phyloP scores from a whole-genome alignment of 495 filamentous ascomycete genomes.

The Aspergillus panamensis region DNA sequence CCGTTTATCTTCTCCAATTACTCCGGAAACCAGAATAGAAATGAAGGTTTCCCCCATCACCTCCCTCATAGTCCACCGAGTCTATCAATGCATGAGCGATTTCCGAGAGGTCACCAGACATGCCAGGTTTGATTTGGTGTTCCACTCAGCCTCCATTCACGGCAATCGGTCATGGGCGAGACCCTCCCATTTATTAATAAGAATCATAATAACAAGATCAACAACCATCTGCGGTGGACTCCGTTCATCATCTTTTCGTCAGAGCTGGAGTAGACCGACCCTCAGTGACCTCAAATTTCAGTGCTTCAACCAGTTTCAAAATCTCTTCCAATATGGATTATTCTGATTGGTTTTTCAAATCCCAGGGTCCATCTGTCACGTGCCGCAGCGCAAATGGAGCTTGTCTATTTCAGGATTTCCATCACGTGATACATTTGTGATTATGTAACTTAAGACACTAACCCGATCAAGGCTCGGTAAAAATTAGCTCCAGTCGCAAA shows the following conservation, averaged over 20 bases:
- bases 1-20: neutral
- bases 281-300: too few relatives aligned
- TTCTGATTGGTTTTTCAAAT: too few relatives aligned
- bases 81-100: conserved; percentile 8
- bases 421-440: too few relatives aligned
- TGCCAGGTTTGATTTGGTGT: conserved; percentile 13
- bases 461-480: conserved; percentile 17
- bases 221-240: conserved; percentile 3
- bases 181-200: neutral
- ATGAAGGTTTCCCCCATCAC: neutral
- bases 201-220: neutral
- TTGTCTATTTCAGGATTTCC: too few relatives aligned
- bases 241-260: conserved; percentile 1
- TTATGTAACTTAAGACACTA: too few relatives aligned
- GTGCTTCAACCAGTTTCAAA: too few relatives aligned
- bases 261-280: neutral
- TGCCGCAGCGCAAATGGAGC: too few relatives aligned
- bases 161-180: neutral
- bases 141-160: neutral
- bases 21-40: neutral
- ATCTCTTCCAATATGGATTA: too few relatives aligned
- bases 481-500: conserved; percentile 19
- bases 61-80: too few relatives aligned
- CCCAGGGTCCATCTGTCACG: too few relatives aligned
- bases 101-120: conserved; percentile 22